phyloP scores from a whole-genome alignment of 805 yeast genomes.

The Pichia heedii region DNA sequence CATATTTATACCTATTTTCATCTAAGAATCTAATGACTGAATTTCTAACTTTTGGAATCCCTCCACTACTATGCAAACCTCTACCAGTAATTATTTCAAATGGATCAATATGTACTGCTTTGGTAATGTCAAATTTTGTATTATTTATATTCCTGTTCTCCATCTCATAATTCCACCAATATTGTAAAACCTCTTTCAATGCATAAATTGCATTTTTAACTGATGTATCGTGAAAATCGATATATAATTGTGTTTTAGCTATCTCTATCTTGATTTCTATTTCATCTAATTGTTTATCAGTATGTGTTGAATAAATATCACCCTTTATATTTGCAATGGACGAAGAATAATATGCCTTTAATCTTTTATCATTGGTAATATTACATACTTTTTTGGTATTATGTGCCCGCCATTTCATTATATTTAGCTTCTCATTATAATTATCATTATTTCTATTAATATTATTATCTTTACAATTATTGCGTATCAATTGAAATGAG shows the following conservation, averaged over 20 bases:
- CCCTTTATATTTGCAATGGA: background rate
- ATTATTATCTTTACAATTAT: too few species aligned
- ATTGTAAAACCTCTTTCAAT: constrained; percentile 28
- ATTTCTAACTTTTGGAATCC: constrained; percentile 39
- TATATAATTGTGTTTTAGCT: constrained; percentile 14
- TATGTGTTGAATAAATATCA: background rate
- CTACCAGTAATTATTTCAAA: constrained; percentile 54
- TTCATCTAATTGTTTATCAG: background rate
- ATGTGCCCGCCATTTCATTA: background rate
- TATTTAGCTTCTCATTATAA: background rate
- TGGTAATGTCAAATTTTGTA: constrained; percentile 28
- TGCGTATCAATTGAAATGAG: too few species aligned
- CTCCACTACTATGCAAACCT: constrained; percentile 59
- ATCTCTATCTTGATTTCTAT: background rate
- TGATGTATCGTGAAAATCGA: constrained; percentile 53
- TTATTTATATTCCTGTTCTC: constrained; percentile 31
- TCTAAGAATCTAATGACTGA: constrained; percentile 34
- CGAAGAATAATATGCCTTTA: constrained; percentile 1
- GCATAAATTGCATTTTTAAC: constrained; percentile 39
- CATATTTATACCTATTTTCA: constrained; percentile 31
- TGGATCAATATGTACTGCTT: constrained; percentile 34
- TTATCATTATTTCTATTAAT: background rate
- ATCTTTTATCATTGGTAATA: background rate
- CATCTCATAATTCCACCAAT: constrained; percentile 61
- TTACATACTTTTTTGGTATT: background rate